Evolutionary conservation across 805 yeast species (phyloP), one percentile per base, ranked within the genome.

Genomic region (Spencermartinsiella europaea): DNA sequence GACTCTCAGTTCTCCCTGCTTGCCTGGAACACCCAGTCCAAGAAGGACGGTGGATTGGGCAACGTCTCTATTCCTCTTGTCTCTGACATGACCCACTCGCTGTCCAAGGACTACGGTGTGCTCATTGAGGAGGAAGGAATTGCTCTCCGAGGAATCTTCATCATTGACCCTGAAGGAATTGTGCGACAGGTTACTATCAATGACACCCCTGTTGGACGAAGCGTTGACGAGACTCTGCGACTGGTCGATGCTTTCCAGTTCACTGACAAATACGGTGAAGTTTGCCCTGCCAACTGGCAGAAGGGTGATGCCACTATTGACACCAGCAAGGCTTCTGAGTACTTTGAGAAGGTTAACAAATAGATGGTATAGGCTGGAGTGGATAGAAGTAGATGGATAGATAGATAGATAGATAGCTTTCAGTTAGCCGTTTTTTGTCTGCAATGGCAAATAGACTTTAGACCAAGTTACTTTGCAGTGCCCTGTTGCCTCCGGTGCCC

Each of bases 271-370:
- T 77, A 93, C 82, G 99, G 99, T 76, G 96, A 95, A 77, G 99
- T 91, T 59, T 90, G 97, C 77, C 99, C 99, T 65, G 97, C 98
- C 69, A 93, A 91, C 95, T 91, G 99, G 99, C 80, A 83, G 49
- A 83, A 86, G 71, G 99, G 99, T 75, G 70, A 86, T 53, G 95
- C 86, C 67, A 85, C 95, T 71, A 88, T 89, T 75, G 84, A 78
- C 60, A 87, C 85, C 59, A 77, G 70, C 42, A 82, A 76, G 61
- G 83, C 93, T 64, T 83, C 83, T 79, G 83, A 79, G 66, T 87
- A 83, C 82, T 86, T 87, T 72, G 66, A 70, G 58, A 74, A 79
- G 67, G 81, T 75, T 56, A 75, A 80, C 66, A 76, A 63, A 41
- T 56, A 45, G 21, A 42, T 34, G 17, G 8, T 34, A n/a, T 44